Percentiles rank a stretch among this genome's conserved stretches.
phyloP scores from a whole-genome alignment of 257 asterid genomes.

The Datura wrightii region DNA sequence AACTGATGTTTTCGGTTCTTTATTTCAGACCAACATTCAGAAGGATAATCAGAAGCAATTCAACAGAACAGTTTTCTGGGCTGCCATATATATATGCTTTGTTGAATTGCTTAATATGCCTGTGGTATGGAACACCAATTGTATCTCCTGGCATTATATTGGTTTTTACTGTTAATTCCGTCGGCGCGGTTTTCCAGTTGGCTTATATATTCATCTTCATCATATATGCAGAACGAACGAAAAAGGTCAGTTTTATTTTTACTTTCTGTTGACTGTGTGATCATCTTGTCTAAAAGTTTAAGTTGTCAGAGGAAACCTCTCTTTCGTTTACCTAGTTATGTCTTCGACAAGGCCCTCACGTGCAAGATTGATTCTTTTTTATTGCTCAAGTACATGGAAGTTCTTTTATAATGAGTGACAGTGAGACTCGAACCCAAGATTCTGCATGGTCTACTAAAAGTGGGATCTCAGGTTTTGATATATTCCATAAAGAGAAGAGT shows the following conservation, averaged over 20 bases:
- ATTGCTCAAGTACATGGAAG: too few species aligned
- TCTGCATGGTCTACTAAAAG: not conserved
- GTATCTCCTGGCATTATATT: slow-evolving; percentile 70
- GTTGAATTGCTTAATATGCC: slow-evolving; percentile 84
- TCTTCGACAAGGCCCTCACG: too few species aligned
- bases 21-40: slow-evolving; percentile 78
- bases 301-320: not conserved
- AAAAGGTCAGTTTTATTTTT: slow-evolving; percentile 48
- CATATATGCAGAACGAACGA: slow-evolving; percentile 55
- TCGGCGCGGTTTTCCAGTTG: slow-evolving; percentile 83
- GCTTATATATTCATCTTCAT: slow-evolving; percentile 64
- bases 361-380: too few species aligned
- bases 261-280: not conserved
- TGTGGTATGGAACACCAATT: slow-evolving; percentile 84
- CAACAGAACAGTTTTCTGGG: slow-evolving; percentile 88
- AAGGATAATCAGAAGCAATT: slow-evolving; percentile 66
- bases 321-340: not conserved
- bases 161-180: slow-evolving; percentile 73
- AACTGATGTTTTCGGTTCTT: too few species aligned
- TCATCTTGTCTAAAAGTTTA: not conserved
- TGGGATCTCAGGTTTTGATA: not conserved
- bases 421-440: not conserved
- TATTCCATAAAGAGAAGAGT: not conserved
- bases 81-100: slow-evolving; percentile 81
- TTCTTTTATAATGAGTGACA: too few species aligned